These are phyloP conservation scores for Colletotrichum chrysophilum DNA, from an alignment of 2,329 filamentous ascomycete genomes.

Conservation along the genomic window DNA sequence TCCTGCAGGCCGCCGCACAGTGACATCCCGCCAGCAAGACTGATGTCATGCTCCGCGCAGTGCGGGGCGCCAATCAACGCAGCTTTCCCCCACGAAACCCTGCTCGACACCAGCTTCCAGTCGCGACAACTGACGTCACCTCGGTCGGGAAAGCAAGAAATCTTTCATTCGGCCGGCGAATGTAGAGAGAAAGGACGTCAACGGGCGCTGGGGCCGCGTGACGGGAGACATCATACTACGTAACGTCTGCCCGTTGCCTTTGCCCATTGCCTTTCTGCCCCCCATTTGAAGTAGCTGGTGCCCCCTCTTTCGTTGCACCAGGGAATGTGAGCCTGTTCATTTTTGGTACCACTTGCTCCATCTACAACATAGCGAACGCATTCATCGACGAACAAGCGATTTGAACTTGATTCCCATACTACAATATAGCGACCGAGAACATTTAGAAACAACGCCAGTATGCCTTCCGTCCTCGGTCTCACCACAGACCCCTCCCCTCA, in stretches of 20 bases:
- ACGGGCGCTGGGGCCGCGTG: slow-evolving; percentile 14
- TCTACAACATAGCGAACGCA: not conserved
- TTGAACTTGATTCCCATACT: not conserved
- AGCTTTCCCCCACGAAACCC: not conserved
- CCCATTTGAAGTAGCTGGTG: not conserved
- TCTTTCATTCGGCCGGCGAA: slow-evolving; percentile 1
- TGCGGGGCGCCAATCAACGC: slow-evolving; percentile 1
- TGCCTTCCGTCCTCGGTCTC: slow-evolving; percentile 38
- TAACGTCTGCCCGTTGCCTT: not conserved
- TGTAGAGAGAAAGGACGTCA: slow-evolving; percentile 9
- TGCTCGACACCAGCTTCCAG: not conserved
- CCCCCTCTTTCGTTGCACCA: not conserved
- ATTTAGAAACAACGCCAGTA: not conserved
- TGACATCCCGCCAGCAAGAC: slow-evolving; percentile 3
- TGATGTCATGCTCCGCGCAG: slow-evolving; percentile 18
- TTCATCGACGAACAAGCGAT: not conserved
- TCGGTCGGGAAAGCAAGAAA: slow-evolving; percentile 5
- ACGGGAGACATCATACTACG: slow-evolving; percentile 18
- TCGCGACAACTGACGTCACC: slow-evolving; percentile 14
- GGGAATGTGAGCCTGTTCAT: not conserved
- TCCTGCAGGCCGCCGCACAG: not conserved
- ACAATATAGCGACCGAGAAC: not conserved
- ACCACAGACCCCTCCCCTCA: slow-evolving; percentile 31
- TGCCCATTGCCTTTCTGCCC: not conserved
- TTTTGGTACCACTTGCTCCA: not conserved